A percentile compares a stretch with the other conserved stretches of the same genome.
Conservation (phyloP, 2,329 filamentous ascomycete genomes). For the Triangularia verruculosa region DNA sequence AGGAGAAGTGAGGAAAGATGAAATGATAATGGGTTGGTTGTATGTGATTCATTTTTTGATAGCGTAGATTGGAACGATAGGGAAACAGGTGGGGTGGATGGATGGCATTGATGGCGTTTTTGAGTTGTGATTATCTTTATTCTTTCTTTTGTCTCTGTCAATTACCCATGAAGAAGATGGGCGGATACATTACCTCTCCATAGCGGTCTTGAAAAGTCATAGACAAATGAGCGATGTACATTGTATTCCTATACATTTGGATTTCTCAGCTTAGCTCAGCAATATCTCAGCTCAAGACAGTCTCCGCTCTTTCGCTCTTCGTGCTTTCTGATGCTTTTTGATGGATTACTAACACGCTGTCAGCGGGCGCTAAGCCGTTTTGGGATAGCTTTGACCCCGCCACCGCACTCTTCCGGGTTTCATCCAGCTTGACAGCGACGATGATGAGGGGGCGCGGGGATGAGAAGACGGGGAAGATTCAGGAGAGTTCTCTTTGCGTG, state of each 20-base stretch:
- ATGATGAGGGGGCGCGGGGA: not conserved
- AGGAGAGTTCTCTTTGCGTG: not conserved
- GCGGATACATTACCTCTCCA: constrained; percentile 7
- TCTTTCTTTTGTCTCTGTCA: constrained; percentile 5
- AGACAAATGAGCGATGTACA: not conserved
- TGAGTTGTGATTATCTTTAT: constrained; percentile 11
- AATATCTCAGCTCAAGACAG: not conserved
- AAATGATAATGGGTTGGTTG: not conserved
- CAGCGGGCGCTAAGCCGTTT: not conserved
- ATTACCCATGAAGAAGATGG: not conserved
- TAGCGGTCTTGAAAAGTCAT: constrained; percentile 13
- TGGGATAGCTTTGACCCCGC: not conserved
- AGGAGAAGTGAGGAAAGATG: not conserved
- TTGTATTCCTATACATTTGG: not conserved
- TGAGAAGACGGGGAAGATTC: not conserved
- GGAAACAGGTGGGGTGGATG: constrained; percentile 1
- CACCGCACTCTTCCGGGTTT: not conserved
- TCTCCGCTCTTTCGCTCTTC: not conserved
- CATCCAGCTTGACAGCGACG: not conserved
- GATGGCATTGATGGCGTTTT: constrained; percentile 22
- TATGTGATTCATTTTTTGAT: not conserved
- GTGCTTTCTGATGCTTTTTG: not conserved
- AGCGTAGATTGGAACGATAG: constrained; percentile 19
- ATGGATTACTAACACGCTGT: not conserved
- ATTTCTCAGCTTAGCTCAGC: constrained; percentile 25